Conservation (phyloP, 2,329 filamentous ascomycete genomes). For the Ascochyta lentis region DNA sequence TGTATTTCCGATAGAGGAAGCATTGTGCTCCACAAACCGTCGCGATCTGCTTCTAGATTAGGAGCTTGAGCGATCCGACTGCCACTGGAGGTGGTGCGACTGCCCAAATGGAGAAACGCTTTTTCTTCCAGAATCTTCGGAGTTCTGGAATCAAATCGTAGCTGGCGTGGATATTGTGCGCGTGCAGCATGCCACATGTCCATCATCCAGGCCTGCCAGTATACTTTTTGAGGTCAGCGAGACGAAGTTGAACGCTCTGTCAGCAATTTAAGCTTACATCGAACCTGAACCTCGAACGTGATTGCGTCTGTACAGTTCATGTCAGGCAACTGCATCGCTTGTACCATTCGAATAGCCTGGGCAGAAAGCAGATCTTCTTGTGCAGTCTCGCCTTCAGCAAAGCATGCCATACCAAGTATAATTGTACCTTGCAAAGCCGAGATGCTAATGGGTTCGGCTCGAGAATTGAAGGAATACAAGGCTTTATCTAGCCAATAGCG, state of each 20-base stretch:
- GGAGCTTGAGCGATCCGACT: not conserved
- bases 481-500: slow-evolving; percentile 11
- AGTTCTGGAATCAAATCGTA: not conserved
- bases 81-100: not conserved
- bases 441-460: slow-evolving; percentile 4
- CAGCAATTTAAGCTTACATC: not conserved
- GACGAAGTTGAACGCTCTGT: not conserved
- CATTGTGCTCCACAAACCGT: slow-evolving; percentile 11
- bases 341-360: slow-evolving; percentile 12
- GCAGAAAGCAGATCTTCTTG: slow-evolving; percentile 8
- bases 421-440: slow-evolving; percentile 7
- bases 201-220: slow-evolving; percentile 14
- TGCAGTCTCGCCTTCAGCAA: slow-evolving; percentile 2
- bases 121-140: slow-evolving; percentile 9
- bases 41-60: not conserved
- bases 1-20: slow-evolving; percentile 11
- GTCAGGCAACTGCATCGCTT: slow-evolving; percentile 2
- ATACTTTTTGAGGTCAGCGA: not conserved
- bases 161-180: slow-evolving; percentile 6
- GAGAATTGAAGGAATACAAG: slow-evolving; percentile 1
- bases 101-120: not conserved
- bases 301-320: not conserved
- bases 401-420: slow-evolving; percentile 12
- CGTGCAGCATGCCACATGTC: slow-evolving; percentile 5
- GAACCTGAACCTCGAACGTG: slow-evolving; percentile 2